These are phyloP conservation scores for Fallopia convolvulus DNA, from an alignment of 148 eudicot species.

Conservation along the genomic window DNA sequence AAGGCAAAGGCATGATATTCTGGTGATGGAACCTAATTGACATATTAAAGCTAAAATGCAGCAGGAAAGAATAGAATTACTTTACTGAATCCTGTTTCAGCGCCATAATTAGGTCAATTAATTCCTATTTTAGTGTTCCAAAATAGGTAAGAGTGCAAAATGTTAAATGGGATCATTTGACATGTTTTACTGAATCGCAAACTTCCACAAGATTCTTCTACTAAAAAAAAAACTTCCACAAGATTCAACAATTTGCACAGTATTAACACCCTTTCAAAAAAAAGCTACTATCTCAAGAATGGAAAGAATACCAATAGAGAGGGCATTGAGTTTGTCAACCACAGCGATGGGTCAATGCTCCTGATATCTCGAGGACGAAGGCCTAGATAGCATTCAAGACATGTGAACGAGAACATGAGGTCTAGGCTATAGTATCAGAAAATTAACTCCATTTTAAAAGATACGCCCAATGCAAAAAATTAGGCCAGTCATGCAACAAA, in stretches of 20 bases:
- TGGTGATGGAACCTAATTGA: neutral
- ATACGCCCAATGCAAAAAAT: neutral
- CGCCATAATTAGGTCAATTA: neutral
- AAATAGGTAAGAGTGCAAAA: neutral
- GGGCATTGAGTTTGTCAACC: conserved; percentile 95
- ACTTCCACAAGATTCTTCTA: neutral
- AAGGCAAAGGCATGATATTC: neutral
- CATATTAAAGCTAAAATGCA: neutral
- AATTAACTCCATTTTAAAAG: neutral
- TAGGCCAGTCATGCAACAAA: neutral
- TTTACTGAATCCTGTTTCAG: neutral
- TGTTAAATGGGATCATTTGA: neutral
- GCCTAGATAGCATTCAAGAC: conserved; percentile 30
- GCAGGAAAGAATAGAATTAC: neutral
- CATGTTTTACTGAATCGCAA: neutral
- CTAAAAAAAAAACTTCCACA: neutral
- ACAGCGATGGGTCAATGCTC: conserved; percentile 94
- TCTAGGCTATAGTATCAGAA: neutral
- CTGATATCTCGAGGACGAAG: conserved; percentile 94
- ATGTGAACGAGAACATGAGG: neutral
- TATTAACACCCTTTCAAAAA: neutral
- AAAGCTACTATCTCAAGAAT: neutral
- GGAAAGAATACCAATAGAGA: conserved; percentile 59
- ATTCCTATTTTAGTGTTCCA: neutral
- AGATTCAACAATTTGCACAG: neutral